Conservation (phyloP, 2,329 filamentous ascomycete genomes). For the Beauveria bassiana region DNA sequence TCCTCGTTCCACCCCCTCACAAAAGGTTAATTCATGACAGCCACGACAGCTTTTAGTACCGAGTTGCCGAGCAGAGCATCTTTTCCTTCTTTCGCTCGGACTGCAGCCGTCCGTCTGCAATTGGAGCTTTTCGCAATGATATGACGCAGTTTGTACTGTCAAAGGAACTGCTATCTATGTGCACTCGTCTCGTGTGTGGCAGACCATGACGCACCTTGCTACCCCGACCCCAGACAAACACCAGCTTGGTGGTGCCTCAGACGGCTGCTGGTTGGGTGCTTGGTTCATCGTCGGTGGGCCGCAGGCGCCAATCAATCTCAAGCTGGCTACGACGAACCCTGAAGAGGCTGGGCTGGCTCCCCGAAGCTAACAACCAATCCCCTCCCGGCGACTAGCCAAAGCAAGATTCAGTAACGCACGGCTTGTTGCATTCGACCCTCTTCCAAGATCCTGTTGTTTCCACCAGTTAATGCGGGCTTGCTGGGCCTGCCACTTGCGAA, state of each 20-base stretch:
- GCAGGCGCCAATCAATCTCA: conserved; percentile 4
- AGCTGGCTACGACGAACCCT: conserved; percentile 5
- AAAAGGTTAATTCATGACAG: neutral
- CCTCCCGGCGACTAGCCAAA: neutral
- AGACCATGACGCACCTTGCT: conserved; percentile 3
- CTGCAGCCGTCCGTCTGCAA: neutral
- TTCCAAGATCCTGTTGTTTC: neutral
- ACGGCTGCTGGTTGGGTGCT: conserved; percentile 4
- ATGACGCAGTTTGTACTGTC: conserved; percentile 25
- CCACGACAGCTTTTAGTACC: neutral
- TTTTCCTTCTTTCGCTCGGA: neutral
- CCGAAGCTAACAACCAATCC: neutral
- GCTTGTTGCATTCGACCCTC: conserved; percentile 14
- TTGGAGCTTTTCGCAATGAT: conserved; percentile 1
- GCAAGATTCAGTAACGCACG: neutral
- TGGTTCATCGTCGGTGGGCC: conserved; percentile 1
- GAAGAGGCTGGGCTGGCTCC: neutral
- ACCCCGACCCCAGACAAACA: neutral
- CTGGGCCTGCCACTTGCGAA: neutral
- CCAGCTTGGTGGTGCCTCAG: neutral
- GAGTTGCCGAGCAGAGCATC: neutral
- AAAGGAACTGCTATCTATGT: neutral
- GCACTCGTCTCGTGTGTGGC: conserved; percentile 2
- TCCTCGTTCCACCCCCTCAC: neutral
- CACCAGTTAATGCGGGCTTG: neutral